A percentile compares a stretch with the other conserved stretches of the same genome.
These are phyloP conservation scores for Coffea canephora DNA, from an alignment of 257 asterid genomes.

Conservation along the genomic window DNA sequence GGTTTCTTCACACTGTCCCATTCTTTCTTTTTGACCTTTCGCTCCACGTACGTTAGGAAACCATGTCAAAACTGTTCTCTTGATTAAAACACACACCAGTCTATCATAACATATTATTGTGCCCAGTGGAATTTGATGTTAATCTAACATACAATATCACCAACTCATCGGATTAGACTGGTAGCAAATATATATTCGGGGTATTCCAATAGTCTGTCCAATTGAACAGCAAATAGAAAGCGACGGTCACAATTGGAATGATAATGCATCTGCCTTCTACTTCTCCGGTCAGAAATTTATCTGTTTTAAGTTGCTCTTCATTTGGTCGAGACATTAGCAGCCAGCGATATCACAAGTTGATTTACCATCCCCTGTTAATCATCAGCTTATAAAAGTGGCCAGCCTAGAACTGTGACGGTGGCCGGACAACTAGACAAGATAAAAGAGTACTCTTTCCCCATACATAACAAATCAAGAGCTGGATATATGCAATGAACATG, in stretches of 20 bases:
- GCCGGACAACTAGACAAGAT: slow-evolving; percentile 8
- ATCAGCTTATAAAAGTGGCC: background rate
- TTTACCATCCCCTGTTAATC: too few relatives aligned
- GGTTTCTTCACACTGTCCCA: background rate
- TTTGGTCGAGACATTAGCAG: too few relatives aligned
- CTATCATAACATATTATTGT: background rate
- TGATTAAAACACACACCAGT: background rate
- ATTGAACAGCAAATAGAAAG: background rate
- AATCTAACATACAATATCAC: background rate
- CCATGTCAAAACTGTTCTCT: background rate
- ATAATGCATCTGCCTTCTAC: background rate
- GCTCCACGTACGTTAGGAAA: background rate
- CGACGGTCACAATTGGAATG: background rate
- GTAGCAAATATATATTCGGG: background rate
- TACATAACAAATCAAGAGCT: background rate
- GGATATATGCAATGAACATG: slow-evolving; percentile 11
- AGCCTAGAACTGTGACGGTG: slow-evolving; percentile 1
- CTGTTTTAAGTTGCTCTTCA: too few relatives aligned
- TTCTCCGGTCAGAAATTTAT: too few relatives aligned
- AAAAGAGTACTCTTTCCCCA: background rate
- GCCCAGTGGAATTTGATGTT: background rate
- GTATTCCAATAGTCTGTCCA: background rate
- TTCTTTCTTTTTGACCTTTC: background rate
- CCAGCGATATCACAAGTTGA: too few relatives aligned
- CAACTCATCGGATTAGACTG: background rate